These are phyloP conservation scores for Phytopythium montanum DNA, from an alignment of 352 stramenopile species.

Conservation along the genomic window DNA sequence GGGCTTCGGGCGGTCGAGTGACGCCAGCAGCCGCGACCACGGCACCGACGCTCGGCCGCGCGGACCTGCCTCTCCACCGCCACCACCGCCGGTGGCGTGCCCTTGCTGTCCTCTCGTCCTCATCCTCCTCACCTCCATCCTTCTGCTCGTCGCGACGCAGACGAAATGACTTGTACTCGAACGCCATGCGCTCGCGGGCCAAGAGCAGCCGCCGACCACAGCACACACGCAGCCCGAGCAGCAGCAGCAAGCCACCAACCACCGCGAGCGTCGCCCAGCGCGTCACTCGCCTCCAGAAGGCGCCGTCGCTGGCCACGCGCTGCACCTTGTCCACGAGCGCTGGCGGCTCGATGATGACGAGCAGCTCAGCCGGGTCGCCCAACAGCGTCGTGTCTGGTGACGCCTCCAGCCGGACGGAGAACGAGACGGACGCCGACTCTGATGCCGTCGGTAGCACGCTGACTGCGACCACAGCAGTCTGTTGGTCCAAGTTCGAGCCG, in stretches of 20 bases:
- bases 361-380: not conserved
- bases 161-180: conserved; percentile 47
- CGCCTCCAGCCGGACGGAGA: not conserved
- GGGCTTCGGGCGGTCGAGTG: not conserved
- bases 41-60: not conserved
- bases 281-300: conserved; percentile 27
- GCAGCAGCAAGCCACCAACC: conserved; percentile 8
- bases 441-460: not conserved
- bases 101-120: not conserved
- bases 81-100: not conserved
- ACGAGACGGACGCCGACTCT: not conserved
- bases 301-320: conserved; percentile 11
- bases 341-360: not conserved
- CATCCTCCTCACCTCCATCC: not conserved
- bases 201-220: conserved; percentile 13
- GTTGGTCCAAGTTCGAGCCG: not conserved
- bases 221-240: conserved; percentile 15
- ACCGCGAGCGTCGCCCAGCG: conserved; percentile 9
- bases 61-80: not conserved
- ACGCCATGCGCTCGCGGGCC: conserved; percentile 20
- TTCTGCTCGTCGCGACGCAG: conserved; percentile 7
- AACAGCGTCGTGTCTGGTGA: not conserved
- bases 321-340: not conserved
- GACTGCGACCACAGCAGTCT: not conserved
- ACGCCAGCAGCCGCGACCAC: not conserved